Conservation (phyloP, 225 moss, liverwort and hornwort species). For the Pseudoscleropodium purum region DNA sequence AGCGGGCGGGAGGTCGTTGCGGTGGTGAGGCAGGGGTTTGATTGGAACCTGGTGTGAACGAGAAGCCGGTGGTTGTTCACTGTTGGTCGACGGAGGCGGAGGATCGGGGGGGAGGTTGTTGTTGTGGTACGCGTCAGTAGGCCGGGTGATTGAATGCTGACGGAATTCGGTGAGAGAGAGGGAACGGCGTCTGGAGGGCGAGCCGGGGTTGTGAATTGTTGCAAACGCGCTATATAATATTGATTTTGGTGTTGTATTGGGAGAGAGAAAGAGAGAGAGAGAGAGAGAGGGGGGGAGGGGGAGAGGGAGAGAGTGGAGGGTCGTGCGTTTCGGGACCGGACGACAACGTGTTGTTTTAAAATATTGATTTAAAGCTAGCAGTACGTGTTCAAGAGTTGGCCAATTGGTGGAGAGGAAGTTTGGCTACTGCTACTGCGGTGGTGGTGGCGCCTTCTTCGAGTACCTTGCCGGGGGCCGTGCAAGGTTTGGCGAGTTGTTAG, state of each 20-base stretch:
- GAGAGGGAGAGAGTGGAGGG: background rate
- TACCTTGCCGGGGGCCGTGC: slow-evolving; percentile 9
- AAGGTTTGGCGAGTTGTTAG: slow-evolving; percentile 53
- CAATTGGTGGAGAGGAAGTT: slow-evolving; percentile 33
- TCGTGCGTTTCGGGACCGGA: slow-evolving; percentile 4
- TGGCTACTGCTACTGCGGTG: background rate
- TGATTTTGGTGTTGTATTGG: background rate
- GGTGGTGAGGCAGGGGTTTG: slow-evolving; percentile 12
- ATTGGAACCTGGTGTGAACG: background rate
- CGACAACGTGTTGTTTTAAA: slow-evolving; percentile 1
- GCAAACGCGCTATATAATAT: background rate
- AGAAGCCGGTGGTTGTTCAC: background rate
- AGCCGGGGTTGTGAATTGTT: slow-evolving; percentile 11
- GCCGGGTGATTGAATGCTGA: slow-evolving; percentile 23
- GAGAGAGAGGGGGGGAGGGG: background rate
- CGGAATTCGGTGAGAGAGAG: slow-evolving; percentile 13
- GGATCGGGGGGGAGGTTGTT: slow-evolving; percentile 15
- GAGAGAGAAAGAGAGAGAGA: background rate
- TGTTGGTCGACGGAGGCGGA: slow-evolving; percentile 16
- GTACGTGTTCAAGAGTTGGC: slow-evolving; percentile 1
- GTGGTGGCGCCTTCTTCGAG: slow-evolving; percentile 10
- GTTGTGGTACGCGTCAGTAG: background rate
- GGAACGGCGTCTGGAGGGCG: background rate
- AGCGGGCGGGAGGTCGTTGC: background rate
- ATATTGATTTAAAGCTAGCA: slow-evolving; percentile 1